A percentile compares a stretch with the other conserved stretches of the same genome.
phyloP scores from a whole-genome alignment of 257 asterid species.

The Solanum okadae region DNA sequence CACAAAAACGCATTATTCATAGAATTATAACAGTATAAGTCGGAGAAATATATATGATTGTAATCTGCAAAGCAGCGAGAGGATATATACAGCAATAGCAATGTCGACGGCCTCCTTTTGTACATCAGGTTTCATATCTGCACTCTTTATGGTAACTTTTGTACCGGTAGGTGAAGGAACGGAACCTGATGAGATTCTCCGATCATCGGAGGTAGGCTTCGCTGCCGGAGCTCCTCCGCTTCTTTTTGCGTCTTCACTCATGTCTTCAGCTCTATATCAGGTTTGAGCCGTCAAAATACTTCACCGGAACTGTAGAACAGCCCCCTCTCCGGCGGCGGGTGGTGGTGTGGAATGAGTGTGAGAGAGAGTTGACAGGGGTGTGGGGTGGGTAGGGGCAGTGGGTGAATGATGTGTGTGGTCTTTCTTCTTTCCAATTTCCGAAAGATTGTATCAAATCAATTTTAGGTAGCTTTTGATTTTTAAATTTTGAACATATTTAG shows the following conservation, averaged over 20 bases:
- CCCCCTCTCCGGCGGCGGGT: neutral
- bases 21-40: neutral
- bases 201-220: slow-evolving; percentile 41
- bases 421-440: neutral
- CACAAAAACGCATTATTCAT: neutral
- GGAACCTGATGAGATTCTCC: slow-evolving; percentile 45
- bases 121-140: slow-evolving; percentile 90
- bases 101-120: slow-evolving; percentile 92
- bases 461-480: neutral
- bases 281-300: neutral
- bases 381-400: neutral
- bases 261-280: neutral
- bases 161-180: slow-evolving; percentile 26
- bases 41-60: neutral
- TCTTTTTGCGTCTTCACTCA: slow-evolving; percentile 71
- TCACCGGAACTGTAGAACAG: neutral
- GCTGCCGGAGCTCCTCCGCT: slow-evolving; percentile 44
- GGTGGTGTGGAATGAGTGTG: neutral
- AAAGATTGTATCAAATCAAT: neutral
- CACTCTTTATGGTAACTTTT: slow-evolving; percentile 77
- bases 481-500: no score
- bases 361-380: neutral
- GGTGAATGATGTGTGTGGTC: neutral
- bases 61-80: neutral
- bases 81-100: slow-evolving; percentile 63